Evolutionary conservation across 139 green algal species (phyloP), one percentile per base, ranked within the genome.

Genomic region (Zygnema circumcarinatum): DNA sequence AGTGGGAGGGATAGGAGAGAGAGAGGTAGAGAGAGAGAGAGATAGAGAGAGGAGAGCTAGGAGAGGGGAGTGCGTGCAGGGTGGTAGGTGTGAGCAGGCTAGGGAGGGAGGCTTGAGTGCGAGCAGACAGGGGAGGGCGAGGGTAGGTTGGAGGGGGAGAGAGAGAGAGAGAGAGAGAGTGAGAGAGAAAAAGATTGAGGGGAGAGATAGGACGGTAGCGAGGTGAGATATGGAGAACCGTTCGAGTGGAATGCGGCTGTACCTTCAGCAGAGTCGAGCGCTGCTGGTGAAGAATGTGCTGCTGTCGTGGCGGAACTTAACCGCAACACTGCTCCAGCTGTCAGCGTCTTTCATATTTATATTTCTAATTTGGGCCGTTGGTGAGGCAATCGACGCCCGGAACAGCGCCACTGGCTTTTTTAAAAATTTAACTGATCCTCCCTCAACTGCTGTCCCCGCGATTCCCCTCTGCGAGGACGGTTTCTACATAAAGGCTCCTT

Each of bases 311-410:
- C 91, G 96, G 38, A 98, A 96, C 91, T 76, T 90, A n/a, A 86
- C 91, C 0, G 81, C 96, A 1, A 98, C 95, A 0, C 2, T 93
- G 0, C 88, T 98, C 22, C 93, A 96, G 20, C 52, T 98, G 11
- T 80, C 91, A 0, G 93, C 96, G 0, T 93, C 97, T 1, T 93
- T 95, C 79, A 92, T 98, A 41, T 98, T 98, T 92, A 92, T 98
- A 79, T 87, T 98, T 38, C 92, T 98, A 68, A 92, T 97, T 25
- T 93, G 94, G 39, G 83, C 29, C 0, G 73, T 92, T 35, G 75
- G 47, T 35, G 73, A 73, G 31, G 69, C 83, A 2, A 81, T 90
- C 79, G 21, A 87, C 11, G 81, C 82, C 36, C n/a, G 2, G 7
- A 88, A 83, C 73, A 39, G 29, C 11, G 22, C 22, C 2, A 39